Percentiles rank a stretch among this genome's conserved stretches.
phyloP scores from a whole-genome alignment of 495 filamentous ascomycete genomes.

The Pseudevernia furfuracea region DNA sequence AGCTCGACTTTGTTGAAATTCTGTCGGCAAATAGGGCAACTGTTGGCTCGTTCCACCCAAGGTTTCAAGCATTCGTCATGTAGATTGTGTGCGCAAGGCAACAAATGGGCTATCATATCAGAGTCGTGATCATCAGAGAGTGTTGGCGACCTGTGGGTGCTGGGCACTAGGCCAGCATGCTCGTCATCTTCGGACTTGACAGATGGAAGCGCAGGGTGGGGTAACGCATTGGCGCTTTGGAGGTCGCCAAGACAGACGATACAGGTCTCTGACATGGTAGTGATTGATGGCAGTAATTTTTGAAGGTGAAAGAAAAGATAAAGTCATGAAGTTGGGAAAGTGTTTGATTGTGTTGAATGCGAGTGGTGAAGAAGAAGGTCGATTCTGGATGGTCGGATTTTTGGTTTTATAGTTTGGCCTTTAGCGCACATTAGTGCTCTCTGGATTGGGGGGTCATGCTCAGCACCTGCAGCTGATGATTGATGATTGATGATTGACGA shows the following conservation, averaged over 20 bases:
- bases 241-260: slow-evolving; percentile 94
- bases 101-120: slow-evolving; percentile 53
- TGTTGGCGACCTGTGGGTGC: slow-evolving; percentile 30
- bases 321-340: slow-evolving; percentile 23
- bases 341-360: slow-evolving; percentile 15
- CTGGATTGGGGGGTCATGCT: not conserved
- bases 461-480: slow-evolving; percentile 5
- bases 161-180: slow-evolving; percentile 32
- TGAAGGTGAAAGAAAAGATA: not conserved
- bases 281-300: slow-evolving; percentile 12
- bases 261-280: slow-evolving; percentile 79
- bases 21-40: slow-evolving; percentile 91
- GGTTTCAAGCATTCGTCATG: slow-evolving; percentile 86
- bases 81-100: slow-evolving; percentile 78
- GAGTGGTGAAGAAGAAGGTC: slow-evolving; percentile 14
- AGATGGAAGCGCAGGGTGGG: slow-evolving; percentile 39
- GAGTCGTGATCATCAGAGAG: slow-evolving; percentile 35
- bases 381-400: not conserved
- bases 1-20: slow-evolving; percentile 85
- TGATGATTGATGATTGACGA: slow-evolving; percentile 6
- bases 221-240: slow-evolving; percentile 47
- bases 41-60: slow-evolving; percentile 94
- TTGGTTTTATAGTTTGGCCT: not conserved
- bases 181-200: slow-evolving; percentile 40
- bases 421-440: slow-evolving; percentile 3